phyloP scores from a whole-genome alignment of 768 basidiomycete species.

The Psilocybe sp. region DNA sequence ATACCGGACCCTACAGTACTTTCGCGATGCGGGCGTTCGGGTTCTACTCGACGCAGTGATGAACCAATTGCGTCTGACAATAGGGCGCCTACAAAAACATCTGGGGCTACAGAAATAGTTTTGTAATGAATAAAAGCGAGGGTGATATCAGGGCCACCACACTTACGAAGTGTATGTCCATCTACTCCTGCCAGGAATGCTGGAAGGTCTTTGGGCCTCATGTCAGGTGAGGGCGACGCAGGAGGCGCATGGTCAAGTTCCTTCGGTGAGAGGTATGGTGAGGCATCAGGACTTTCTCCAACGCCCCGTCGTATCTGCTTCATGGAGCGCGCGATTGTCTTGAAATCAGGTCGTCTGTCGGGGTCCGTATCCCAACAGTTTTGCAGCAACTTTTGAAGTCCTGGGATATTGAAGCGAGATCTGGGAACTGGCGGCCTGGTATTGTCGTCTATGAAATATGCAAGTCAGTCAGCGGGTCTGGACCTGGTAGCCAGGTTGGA shows the following conservation, averaged over 20 bases:
- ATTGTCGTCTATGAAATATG: slow-evolving; percentile 38
- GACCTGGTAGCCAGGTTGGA: background rate
- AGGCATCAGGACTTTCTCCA: slow-evolving; percentile 20
- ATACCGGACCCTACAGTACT: slow-evolving; percentile 30
- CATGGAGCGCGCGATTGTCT: slow-evolving; percentile 42
- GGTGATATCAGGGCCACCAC: background rate
- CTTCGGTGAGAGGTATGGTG: slow-evolving; percentile 3
- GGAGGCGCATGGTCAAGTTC: background rate
- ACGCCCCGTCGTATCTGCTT: slow-evolving; percentile 36
- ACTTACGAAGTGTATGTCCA: slow-evolving; percentile 15
- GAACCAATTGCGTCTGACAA: background rate
- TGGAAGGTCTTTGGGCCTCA: slow-evolving; percentile 23
- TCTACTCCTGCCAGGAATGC: slow-evolving; percentile 15
- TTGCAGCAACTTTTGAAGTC: slow-evolving; percentile 40
- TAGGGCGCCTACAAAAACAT: slow-evolving; percentile 7
- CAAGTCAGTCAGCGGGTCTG: slow-evolving; percentile 18
- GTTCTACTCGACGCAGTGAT: background rate
- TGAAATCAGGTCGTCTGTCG: slow-evolving; percentile 49
- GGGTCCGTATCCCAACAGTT: slow-evolving; percentile 58
- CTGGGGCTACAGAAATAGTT: slow-evolving; percentile 4
- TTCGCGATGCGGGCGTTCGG: slow-evolving; percentile 23
- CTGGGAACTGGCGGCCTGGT: slow-evolving; percentile 50
- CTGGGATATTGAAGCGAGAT: slow-evolving; percentile 25
- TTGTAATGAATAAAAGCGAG: background rate
- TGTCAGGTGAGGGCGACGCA: slow-evolving; percentile 28